Evolutionary conservation across 169 alveolate species (phyloP), one percentile per base, ranked within the genome.

Genomic region (Theileria annulata): DNA sequence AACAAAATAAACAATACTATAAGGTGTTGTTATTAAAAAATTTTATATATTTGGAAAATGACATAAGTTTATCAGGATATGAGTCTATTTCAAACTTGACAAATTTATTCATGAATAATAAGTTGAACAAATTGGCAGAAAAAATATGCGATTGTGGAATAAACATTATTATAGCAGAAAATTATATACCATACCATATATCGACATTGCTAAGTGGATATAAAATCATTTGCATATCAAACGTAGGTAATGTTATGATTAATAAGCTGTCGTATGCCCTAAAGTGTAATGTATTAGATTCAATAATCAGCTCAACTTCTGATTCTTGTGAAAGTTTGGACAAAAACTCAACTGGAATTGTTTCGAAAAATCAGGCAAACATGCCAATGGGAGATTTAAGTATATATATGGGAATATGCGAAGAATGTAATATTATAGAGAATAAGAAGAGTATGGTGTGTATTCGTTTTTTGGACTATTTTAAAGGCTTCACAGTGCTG

Each of bases 401-500:
- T 5, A 42, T n/a, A 37, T 67, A 33, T 37, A 27, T 75, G 17
- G 80, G 81, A 30, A 17, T 13, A 19, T 58, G 71, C 54, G 73
- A 59, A 21, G n/a, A 73, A 10, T 75, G 56, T 31, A 9, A 25
- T 1, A 23, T 71, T 23, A 31, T 75, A 6, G 28, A 42, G 47
- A 68, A 23, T 2, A 58, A 62, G 27, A 48, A 42, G 28, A 71
- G 48, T 27, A 76, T 82, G 15, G 89, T 58, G 12, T 74, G 67
- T 15, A 1, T 82, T 30, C 30, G 70, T 0, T 21, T 75, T 33
- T 33, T 33, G 33, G 58, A 69, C 19, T 21, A 60, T 21, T 82
- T 76, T 37, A 78, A 76, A n/a, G 89, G 89, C 2, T 82, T 78
- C 35, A 82, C 72, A 42, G 62, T 82, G 5, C 30, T 82, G 48